Evolutionary conservation across 73 alveolate species (phyloP).

Genomic region (Durusdinium trenchii): DNA sequence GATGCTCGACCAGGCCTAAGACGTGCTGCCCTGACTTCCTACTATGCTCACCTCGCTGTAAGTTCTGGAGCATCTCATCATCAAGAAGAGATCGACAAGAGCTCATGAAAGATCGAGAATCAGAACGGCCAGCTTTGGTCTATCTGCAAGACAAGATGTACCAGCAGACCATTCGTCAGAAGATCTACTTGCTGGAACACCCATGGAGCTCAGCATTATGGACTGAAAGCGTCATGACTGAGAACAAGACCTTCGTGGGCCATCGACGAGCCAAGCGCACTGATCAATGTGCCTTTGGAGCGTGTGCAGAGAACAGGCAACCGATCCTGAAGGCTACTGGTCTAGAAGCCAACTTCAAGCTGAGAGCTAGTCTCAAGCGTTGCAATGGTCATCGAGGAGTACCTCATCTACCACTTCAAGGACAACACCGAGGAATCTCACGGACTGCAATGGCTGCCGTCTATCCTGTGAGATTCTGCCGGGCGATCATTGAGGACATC

Average conservation of each 20-base stretch:
- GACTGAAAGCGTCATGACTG: background rate
- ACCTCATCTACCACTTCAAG: no score
- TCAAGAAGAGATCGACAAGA: no score
- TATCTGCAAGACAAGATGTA: background rate
- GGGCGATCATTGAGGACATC: no score
- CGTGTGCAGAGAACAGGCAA: background rate
- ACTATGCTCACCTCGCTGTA: no score
- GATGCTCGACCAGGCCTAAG: no score
- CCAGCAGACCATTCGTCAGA: background rate
- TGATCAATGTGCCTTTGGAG: constrained; percentile 11
- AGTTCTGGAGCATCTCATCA: no score
- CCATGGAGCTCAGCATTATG: background rate
- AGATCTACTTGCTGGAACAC: background rate
- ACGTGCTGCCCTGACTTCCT: no score
- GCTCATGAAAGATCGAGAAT: no score
- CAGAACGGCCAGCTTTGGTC: no score
- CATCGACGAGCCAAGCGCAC: background rate
- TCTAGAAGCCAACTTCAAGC: background rate
- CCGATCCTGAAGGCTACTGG: background rate
- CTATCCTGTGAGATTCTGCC: no score
- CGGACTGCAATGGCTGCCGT: no score
- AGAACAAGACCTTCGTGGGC: background rate
- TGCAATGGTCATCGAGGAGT: background rate
- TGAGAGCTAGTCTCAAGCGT: background rate
- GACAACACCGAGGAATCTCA: no score